phyloP scores from a whole-genome alignment of 208 protist species.

The Naegleria lovaniensis region DNA sequence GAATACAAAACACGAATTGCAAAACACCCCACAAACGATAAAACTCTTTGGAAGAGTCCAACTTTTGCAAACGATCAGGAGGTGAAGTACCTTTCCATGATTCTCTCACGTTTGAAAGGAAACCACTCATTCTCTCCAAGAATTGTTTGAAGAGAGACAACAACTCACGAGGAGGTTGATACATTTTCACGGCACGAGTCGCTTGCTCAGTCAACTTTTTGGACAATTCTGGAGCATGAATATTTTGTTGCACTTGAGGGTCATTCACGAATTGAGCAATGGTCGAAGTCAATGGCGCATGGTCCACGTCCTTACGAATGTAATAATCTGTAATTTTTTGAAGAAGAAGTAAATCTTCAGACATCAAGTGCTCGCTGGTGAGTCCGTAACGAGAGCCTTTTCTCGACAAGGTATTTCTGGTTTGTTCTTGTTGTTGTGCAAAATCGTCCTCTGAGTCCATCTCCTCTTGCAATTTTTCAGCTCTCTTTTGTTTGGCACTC shows the following conservation, averaged over 20 bases:
- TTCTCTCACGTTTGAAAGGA: constrained; percentile 14
- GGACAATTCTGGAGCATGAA: neutral
- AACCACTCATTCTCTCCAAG: neutral
- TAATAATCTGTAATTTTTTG: neutral
- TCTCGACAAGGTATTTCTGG: neutral
- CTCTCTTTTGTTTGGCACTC: neutral
- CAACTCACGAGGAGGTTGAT: neutral
- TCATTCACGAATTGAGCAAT: neutral
- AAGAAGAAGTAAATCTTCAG: neutral
- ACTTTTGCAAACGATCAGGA: constrained; percentile 44
- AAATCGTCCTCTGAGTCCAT: neutral
- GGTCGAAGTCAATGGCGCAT: neutral
- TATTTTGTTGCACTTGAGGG: neutral
- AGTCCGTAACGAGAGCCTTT: neutral
- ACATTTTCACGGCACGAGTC: neutral
- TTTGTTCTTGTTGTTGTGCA: neutral
- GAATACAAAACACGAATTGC: constrained; percentile 47
- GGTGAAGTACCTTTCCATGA: constrained; percentile 39
- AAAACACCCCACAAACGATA: constrained; percentile 58
- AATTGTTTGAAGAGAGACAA: neutral
- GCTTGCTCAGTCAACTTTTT: neutral
- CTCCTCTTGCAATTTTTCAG: neutral
- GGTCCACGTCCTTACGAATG: neutral
- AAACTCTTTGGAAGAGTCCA: constrained; percentile 50
- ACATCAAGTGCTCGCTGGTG: neutral